Evolutionary conservation across 805 yeast species (phyloP), one percentile per base, ranked within the genome.

Genomic region (Kurtzmaniella cleridarum): DNA sequence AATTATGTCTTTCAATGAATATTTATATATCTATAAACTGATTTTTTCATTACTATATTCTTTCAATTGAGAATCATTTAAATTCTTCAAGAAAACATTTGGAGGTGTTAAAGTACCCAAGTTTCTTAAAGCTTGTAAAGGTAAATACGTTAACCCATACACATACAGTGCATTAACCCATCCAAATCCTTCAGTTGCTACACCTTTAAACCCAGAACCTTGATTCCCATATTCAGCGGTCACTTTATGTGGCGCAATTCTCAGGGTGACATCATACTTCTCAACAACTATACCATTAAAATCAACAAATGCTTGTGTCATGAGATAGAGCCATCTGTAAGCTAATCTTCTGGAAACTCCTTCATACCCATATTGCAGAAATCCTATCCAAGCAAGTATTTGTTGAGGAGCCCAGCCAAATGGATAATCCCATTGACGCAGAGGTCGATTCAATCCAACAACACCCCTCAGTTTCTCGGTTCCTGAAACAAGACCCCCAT

Each of bases 361-460:
- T 3, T 57, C 59, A 54, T 71, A 85, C 0, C 90, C 93, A 56
- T 91, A 93, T 38, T 79, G 75, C 23, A 59, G 50, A 27, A 91
- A 69, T 0, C 97, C 98, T 33, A 75, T 76, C 98, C 98, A 91
- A 1, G 95, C 91, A 39, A 91, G 59, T 13, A 91, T 86, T 61
- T 91, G 98, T 57, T 93, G 98, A 3, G 98, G 98, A 0, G 98
- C 96, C 98, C 98, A 91, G 1, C 98, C 98, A 54, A 68, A 87
- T 2, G 98, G 98, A 59, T 83, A 93, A 59, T 91, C 98, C 98
- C 98, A 91, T 63, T 91, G 98, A 59, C 98, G 72, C 10, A 83
- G 78, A n/a, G 95, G 96, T 51, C 88, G 69, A 32, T 76, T 70
- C 13, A 84, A 60, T 1, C 82, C 77, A 28, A 86, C 64, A 18